These are phyloP conservation scores for Avena atlantica DNA, from an alignment of 176 grass and related monocot genomes.

Conservation along the genomic window DNA sequence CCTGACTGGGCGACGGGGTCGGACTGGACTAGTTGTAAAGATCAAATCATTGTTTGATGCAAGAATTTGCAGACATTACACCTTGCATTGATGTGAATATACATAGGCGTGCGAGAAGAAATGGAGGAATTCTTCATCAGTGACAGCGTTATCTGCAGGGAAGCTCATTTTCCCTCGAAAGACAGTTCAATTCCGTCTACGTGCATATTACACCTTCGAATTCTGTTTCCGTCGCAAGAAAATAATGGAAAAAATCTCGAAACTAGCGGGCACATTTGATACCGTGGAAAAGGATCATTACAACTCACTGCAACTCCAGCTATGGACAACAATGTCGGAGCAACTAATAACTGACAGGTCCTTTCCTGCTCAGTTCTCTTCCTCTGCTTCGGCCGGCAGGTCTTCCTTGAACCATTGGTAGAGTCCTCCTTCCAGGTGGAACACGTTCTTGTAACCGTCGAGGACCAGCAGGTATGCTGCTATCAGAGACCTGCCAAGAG, in stretches of 20 bases:
- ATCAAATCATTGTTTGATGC: background rate
- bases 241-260: background rate
- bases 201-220: background rate
- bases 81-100: slow-evolving; percentile 21
- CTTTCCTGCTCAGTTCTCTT: slow-evolving; percentile 54
- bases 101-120: background rate
- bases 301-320: slow-evolving; percentile 21
- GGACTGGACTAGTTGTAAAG: background rate
- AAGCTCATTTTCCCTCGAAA: background rate
- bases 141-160: background rate
- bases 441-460: slow-evolving; percentile 91
- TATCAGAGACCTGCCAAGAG: slow-evolving; percentile 74
- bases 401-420: slow-evolving; percentile 92
- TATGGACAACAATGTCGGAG: background rate
- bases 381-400: slow-evolving; percentile 54
- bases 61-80: background rate
- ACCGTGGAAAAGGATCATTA: background rate
- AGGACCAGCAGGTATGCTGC: slow-evolving; percentile 88
- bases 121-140: background rate
- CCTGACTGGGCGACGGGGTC: background rate
- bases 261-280: slow-evolving; percentile 9
- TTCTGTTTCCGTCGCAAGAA: background rate
- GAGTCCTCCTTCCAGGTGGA: slow-evolving; percentile 83
- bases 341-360: slow-evolving; percentile 32
- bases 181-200: background rate